Evolutionary conservation across 768 basidiomycete species (phyloP), one percentile per base, ranked within the genome.

Genomic region (Phlebiopsis flavidoalba): DNA sequence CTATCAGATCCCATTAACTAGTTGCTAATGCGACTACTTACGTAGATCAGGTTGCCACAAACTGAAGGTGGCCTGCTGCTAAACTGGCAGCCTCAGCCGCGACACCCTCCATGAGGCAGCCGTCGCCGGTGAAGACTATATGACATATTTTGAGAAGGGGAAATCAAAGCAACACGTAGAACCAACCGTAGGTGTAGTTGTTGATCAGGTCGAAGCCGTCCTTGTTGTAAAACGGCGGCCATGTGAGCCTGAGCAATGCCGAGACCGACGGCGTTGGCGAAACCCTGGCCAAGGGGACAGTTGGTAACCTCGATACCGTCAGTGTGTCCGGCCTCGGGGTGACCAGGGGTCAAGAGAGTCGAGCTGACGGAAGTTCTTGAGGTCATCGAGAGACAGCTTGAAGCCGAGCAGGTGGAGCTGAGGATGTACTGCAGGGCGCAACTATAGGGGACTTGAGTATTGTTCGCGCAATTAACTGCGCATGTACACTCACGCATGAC

Each of bases 41-140:
- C 90, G 60, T 90, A 91, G 69, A 98, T 88, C 68, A 98, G 80
- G 76, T 95, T 97, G 59, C 92, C 94, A n/a, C n/a, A 46, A 98
- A 83, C 72, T 94, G 87, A 68, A 97, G 82, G 76, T 98, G 95
- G 63, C 95, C 95, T 62, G 93, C 95, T n/a, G n/a, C 26, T 64
- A 97, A 82, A 68, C 90, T 93, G 62, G 90, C 89, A 45, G 95
- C 93, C 74, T 98, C 95, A 64, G 83, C 82, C n/a, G 94, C 83
- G 65, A 98, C 87, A 80, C 95, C 95, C 75, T 98, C 95, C 90
- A 95, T 95, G 57, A 98, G 81, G 77, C 95, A 98, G 50, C 95
- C 95, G 75, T 98, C 95, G 68, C 95, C 95, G 62, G 84, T 81
- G 79, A 97, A 96, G 55, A 89, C 92, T 92, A 57, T 8, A 61